phyloP scores from a whole-genome alignment of 106 monocot species.

The Posidonia australis region DNA sequence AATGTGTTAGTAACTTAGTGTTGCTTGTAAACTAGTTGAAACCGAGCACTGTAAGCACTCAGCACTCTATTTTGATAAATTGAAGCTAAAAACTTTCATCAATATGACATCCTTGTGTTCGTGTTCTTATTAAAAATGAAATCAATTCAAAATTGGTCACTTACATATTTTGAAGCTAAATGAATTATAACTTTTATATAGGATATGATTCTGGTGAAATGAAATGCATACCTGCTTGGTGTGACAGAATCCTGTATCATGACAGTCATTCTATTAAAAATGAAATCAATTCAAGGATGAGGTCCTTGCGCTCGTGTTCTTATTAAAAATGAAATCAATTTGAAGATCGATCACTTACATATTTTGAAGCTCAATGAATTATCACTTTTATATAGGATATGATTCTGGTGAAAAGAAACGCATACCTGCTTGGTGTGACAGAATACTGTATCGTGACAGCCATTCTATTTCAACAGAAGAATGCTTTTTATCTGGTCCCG shows the following conservation, averaged over 20 bases:
- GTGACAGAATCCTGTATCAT: conserved; percentile 61
- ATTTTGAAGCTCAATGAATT: background rate
- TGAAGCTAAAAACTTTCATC: too few relatives aligned
- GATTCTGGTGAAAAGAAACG: conserved; percentile 59
- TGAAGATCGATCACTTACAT: background rate
- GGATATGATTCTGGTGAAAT: conserved; percentile 62
- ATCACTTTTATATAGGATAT: conserved; percentile 29
- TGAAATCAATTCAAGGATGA: too few relatives aligned
- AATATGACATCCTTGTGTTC: too few relatives aligned
- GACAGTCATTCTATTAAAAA: conserved; percentile 36
- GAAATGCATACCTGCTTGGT: conserved; percentile 64
- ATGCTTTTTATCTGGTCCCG: conserved; percentile 44
- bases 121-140: too few relatives aligned
- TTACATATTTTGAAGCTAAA: background rate
- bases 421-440: conserved; percentile 67
- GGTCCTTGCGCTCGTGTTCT: too few relatives aligned
- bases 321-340: too few relatives aligned
- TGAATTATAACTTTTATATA: conserved; percentile 6
- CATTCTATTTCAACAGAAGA: conserved; percentile 25
- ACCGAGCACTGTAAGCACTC: too few relatives aligned
- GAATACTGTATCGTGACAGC: conserved; percentile 59
- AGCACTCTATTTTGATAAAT: too few relatives aligned
- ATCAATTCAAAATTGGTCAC: background rate
- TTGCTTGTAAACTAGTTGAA: too few relatives aligned
- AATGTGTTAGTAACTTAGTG: too few relatives aligned